A percentile compares a stretch with the other conserved stretches of the same genome.
phyloP scores from a whole-genome alignment of 352 stramenopile genomes.

The Phytophthora sansomeana region DNA sequence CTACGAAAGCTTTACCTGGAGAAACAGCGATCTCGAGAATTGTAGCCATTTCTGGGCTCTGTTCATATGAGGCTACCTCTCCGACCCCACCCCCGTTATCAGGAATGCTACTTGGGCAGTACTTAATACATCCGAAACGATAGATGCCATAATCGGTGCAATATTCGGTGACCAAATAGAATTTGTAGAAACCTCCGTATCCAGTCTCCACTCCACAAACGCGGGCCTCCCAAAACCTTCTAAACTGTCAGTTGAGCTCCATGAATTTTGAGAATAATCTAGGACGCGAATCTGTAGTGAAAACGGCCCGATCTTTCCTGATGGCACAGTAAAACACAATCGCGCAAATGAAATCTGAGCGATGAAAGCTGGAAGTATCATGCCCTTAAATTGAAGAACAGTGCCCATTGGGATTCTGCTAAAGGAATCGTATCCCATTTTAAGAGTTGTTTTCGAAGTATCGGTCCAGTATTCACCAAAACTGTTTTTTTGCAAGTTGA shows the following conservation, averaged over 20 bases:
- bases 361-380: constrained; percentile 43
- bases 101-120: constrained; percentile 27
- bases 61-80: constrained; percentile 58
- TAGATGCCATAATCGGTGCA: constrained; percentile 25
- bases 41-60: constrained; percentile 22
- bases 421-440: constrained; percentile 31
- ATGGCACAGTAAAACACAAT: constrained; percentile 51
- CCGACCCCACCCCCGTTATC: constrained; percentile 57
- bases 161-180: constrained; percentile 49
- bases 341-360: constrained; percentile 32
- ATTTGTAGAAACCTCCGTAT: constrained; percentile 23
- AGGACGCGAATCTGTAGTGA: constrained; percentile 46
- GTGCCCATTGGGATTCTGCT: constrained; percentile 15
- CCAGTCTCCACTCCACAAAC: constrained; percentile 43
- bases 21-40: constrained; percentile 45
- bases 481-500: constrained; percentile 12
- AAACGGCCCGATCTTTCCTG: constrained; percentile 54
- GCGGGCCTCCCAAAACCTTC: constrained; percentile 30
- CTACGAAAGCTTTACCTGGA: constrained; percentile 43
- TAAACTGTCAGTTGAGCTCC: constrained; percentile 15
- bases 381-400: constrained; percentile 21
- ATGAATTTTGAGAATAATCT: constrained; percentile 18
- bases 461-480: constrained; percentile 18
- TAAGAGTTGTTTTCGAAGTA: constrained; percentile 15
- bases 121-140: constrained; percentile 1